phyloP scores from a whole-genome alignment of 345 rosid species.

The Cardamine chenopodiifolia region DNA sequence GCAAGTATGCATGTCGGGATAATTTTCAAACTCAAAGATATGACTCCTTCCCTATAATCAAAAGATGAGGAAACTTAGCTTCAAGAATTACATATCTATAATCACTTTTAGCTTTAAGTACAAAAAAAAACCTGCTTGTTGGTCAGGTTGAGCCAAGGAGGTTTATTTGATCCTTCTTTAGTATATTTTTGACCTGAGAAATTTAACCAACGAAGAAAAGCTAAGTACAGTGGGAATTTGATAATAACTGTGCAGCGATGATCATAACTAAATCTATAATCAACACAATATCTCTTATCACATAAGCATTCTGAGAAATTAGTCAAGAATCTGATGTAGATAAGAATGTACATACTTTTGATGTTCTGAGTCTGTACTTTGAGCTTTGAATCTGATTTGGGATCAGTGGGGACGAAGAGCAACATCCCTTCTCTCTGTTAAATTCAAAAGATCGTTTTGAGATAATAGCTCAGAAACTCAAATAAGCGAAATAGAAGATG shows the following conservation, averaged over 20 bases:
- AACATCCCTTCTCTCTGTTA: slow-evolving; percentile 64
- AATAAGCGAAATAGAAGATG: neutral
- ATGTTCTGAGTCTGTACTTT: slow-evolving; percentile 65
- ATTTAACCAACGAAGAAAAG: slow-evolving; percentile 18
- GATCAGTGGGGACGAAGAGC: slow-evolving; percentile 64
- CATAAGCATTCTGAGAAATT: neutral
- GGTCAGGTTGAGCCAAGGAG: slow-evolving; percentile 86
- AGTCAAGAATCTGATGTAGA: neutral
- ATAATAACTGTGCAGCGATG: neutral
- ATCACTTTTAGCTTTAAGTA: slow-evolving; percentile 1
- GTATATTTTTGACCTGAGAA: slow-evolving; percentile 69
- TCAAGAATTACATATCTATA: neutral
- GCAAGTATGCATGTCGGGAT: slow-evolving; percentile 73
- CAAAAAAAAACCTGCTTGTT: slow-evolving; percentile 58
- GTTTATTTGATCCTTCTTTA: slow-evolving; percentile 79
- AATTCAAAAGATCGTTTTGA: neutral
- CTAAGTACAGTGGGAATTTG: neutral
- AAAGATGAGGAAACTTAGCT: slow-evolving; percentile 25
- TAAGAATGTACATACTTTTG: slow-evolving; percentile 50
- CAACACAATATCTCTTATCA: neutral
- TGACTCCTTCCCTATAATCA: slow-evolving; percentile 63
- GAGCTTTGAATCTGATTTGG: slow-evolving; percentile 68
- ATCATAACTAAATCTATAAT: neutral
- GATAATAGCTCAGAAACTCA: neutral
- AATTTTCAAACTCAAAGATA: slow-evolving; percentile 88